These are phyloP conservation scores for Oryza australiensis DNA, from an alignment of 176 grass and related monocot species.

Conservation along the genomic window DNA sequence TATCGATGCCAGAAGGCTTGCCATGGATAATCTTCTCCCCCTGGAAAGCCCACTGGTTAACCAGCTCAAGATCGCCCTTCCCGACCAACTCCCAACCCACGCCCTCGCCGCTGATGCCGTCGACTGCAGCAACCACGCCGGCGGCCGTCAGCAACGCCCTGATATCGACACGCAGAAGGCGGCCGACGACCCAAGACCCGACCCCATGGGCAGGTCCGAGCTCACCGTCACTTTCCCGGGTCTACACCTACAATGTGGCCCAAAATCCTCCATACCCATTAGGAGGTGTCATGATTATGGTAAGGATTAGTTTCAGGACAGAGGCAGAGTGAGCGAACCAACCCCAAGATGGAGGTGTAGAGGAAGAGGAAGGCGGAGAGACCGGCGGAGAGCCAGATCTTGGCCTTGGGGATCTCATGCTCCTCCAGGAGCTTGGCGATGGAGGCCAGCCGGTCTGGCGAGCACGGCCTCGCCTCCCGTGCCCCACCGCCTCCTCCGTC, in stretches of 20 bases:
- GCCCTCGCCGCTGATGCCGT: not conserved
- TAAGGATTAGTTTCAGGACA: not conserved
- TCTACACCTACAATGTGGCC: slow-evolving; percentile 45
- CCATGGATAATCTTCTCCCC: slow-evolving; percentile 92
- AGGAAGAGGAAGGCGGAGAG: slow-evolving; percentile 76
- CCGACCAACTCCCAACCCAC: slow-evolving; percentile 44
- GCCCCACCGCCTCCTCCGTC: not conserved
- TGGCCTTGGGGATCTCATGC: slow-evolving; percentile 59
- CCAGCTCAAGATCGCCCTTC: slow-evolving; percentile 59
- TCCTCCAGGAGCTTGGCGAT: slow-evolving; percentile 46
- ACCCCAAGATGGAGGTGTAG: slow-evolving; percentile 82
- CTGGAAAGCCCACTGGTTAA: slow-evolving; percentile 83
- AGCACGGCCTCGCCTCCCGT: slow-evolving; percentile 35
- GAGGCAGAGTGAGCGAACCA: not conserved
- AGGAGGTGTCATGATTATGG: not conserved
- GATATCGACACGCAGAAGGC: slow-evolving; percentile 74
- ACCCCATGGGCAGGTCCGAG: slow-evolving; percentile 70
- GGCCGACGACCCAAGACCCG: slow-evolving; percentile 80
- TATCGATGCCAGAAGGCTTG: slow-evolving; percentile 94
- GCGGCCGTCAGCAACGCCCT: slow-evolving; percentile 47
- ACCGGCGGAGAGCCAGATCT: slow-evolving; percentile 66
- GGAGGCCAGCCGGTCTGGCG: slow-evolving; percentile 31
- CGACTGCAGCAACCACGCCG: not conserved
- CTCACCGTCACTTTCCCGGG: slow-evolving; percentile 61
- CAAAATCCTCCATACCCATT: not conserved